Conservation (phyloP, 108 stramenopile species). For the Skeletonema grethae region DNA sequence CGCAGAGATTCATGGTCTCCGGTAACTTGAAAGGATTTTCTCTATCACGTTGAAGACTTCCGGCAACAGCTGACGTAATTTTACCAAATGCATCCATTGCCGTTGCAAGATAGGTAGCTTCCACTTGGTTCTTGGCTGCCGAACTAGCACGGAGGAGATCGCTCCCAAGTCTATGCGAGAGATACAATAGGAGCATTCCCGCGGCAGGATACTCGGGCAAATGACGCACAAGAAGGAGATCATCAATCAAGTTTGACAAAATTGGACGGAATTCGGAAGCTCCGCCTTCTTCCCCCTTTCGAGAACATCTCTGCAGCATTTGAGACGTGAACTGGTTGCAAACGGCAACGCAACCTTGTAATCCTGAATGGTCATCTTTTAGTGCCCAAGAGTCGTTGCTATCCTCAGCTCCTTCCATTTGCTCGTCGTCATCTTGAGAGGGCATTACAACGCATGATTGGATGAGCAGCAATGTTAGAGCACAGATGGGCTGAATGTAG, state of each 20-base stretch:
- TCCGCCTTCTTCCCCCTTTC: constrained; percentile 87
- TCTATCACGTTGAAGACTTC: constrained; percentile 48
- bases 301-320: constrained; percentile 67
- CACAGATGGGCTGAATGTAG: constrained; percentile 84
- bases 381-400: constrained; percentile 15
- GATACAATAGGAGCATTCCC: constrained; percentile 78
- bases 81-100: constrained; percentile 84
- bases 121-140: constrained; percentile 41
- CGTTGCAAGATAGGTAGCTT: constrained; percentile 78
- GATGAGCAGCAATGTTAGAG: constrained; percentile 73
- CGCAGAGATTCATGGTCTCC: constrained; percentile 25
- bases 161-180: constrained; percentile 54
- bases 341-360: constrained; percentile 57
- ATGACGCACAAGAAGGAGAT: constrained; percentile 74
- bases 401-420: constrained; percentile 37
- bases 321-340: constrained; percentile 66
- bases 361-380: constrained; percentile 55
- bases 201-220: constrained; percentile 92
- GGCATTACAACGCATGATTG: constrained; percentile 80
- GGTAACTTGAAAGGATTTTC: constrained; percentile 58
- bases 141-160: constrained; percentile 69
- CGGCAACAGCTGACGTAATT: constrained; percentile 77
- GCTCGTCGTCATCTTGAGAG: constrained; percentile 32
- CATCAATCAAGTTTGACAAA: constrained; percentile 85
- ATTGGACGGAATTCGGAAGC: constrained; percentile 89